Evolutionary conservation across 1,284 basidiomycete species (phyloP).

Genomic region (Rhodotorula sp.): DNA sequence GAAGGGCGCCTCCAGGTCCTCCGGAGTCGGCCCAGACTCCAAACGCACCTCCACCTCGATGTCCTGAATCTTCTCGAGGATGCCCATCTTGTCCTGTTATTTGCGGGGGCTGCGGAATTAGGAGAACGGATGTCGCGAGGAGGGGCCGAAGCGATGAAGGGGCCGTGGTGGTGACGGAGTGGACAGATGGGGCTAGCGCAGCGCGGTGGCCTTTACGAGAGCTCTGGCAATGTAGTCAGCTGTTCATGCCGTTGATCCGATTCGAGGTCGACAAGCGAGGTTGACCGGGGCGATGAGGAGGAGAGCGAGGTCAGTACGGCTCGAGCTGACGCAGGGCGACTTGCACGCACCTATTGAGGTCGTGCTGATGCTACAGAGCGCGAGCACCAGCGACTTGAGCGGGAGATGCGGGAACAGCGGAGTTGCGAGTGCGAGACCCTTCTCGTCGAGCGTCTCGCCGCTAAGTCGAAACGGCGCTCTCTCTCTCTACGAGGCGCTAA

Average conservation of each 20-base stretch:
- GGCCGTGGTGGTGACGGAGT: no score
- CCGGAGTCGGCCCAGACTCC: no score
- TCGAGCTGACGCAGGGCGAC: not conserved
- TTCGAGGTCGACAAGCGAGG: not conserved
- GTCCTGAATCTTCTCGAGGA: conserved; percentile 29
- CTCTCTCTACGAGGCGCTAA: no score
- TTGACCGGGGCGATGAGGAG: not conserved
- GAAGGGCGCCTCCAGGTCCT: no score
- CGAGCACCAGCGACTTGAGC: not conserved
- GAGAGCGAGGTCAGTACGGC: not conserved
- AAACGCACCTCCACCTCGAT: not conserved
- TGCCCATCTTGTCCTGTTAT: conserved; percentile 28
- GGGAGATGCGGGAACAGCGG: not conserved
- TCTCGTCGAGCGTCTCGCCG: no score
- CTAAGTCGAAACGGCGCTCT: not conserved
- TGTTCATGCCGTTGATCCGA: no score
- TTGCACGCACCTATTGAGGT: not conserved
- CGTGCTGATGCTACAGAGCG: not conserved
- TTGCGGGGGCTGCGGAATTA: no score
- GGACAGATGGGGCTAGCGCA: no score
- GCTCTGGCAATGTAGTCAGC: no score
- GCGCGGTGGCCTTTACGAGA: no score
- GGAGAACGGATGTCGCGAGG: no score
- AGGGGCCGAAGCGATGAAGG: not conserved
- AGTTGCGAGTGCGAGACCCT: no score